Base-by-base conservation (phyloP, 1,284 basidiomycete genomes). In the Volvariella surrecta region DNA sequence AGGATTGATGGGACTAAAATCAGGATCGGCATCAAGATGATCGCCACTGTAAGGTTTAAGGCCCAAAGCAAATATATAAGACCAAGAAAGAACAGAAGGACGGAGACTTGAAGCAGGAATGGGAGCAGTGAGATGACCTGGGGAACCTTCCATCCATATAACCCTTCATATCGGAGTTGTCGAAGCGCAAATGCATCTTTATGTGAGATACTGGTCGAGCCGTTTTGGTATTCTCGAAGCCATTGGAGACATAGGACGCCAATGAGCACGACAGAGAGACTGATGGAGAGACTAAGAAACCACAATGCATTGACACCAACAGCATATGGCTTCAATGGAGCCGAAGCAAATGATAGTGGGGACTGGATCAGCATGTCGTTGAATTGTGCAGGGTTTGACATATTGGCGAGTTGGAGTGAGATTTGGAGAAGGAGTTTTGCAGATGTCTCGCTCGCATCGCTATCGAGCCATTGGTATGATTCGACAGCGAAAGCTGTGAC, bases 181-280 rank as follows among this genome's bases (percentile, higher is more conserved):
- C 53, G 48, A 1, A 54, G 45, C 9, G 37, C 35, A 13, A 50
- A 18, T n/a, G 35, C 43, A 4, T 45, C 45, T 21, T 41, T 40
- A 17, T 32, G 37, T 2, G 49, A 32, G 9, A 45, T 15, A 7
- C n/a, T 39, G n/a, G 45, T 19, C 2, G 48, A 42, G 15, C 46
- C 49, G 7, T 49, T 38, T 9, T 45, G 49, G 37, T 53, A 53
- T 43, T 53, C 50, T 11, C 50, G 48, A 13, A 56, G 38, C 54
- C 54, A 56, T 40, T 56, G 54, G 32, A 49, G 51, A 46, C 53
- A 53, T 3, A 53, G 39, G 21, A 54, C 52, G 3, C 53, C 54
- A 22, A 56, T 16, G 8, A 55, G 47, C 1, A 52, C 54, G n/a
- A 52, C 46, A 11, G 48, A 30, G 4, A 55, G 46, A 37, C 49